These are phyloP conservation scores for Amoeboaphelidium protococcarum DNA, from an alignment of 371 early-diverging fungal genomes.

Conservation along the genomic window DNA sequence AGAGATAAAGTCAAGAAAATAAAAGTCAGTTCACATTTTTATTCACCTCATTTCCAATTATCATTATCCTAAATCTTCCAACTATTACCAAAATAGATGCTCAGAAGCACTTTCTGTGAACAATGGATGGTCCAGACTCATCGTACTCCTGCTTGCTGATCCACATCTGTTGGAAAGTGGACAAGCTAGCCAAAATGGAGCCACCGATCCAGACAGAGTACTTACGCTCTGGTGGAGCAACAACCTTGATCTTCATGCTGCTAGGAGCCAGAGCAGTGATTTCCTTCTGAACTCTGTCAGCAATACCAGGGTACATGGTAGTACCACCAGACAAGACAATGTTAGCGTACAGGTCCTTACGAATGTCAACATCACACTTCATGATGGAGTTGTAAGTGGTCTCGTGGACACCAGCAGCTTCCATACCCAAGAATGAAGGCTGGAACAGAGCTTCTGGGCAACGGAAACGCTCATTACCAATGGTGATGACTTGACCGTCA, in stretches of 20 bases:
- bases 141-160: constrained; percentile 59
- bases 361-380: constrained; percentile 94
- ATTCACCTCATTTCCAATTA: no score
- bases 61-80: constrained; percentile 9
- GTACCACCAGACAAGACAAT: constrained; percentile 78
- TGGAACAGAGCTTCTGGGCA: constrained; percentile 98
- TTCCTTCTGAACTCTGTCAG: constrained; percentile 80
- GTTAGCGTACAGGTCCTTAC: constrained; percentile 86
- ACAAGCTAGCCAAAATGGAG: constrained; percentile 72
- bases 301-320: constrained; percentile 14
- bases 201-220: constrained; percentile 99
- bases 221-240: constrained; percentile 99
- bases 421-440: constrained; percentile 75
- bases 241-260: constrained; percentile 98
- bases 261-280: constrained; percentile 91
- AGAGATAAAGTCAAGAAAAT: no score
- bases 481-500: constrained; percentile 96
- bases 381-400: constrained; percentile 86
- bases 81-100: constrained; percentile 1
- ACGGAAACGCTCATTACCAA: constrained; percentile 95
- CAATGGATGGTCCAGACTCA: constrained; percentile 89
- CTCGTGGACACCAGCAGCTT: constrained; percentile 78
- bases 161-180: constrained; percentile 26
- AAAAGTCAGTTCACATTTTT: no score
- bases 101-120: constrained; percentile 97